A percentile compares a stretch with the other conserved stretches of the same genome.
Evolutionary conservation across 2,329 filamentous ascomycete genomes (phyloP).

Genomic region (Claviceps sp.): DNA sequence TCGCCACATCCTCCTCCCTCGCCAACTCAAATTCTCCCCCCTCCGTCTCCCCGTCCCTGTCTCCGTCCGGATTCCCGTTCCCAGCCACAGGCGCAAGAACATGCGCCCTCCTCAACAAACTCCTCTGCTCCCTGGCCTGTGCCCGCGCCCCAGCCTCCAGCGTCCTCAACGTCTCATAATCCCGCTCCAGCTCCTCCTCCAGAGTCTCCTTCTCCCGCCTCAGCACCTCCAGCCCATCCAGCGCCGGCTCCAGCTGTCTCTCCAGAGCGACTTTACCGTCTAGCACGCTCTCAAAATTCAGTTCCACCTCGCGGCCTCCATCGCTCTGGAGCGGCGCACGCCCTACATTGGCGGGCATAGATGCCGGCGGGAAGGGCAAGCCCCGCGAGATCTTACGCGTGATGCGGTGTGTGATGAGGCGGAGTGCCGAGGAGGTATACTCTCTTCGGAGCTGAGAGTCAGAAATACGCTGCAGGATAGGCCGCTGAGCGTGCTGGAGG

Average conservation of each 20-base stretch:
- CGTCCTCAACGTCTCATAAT: slow-evolving; percentile 35
- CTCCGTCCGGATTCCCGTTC: slow-evolving; percentile 4
- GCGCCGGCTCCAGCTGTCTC: slow-evolving; percentile 43
- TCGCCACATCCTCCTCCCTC: background rate
- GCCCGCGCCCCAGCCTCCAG: slow-evolving; percentile 44
- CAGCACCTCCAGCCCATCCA: slow-evolving; percentile 50
- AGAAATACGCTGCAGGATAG: slow-evolving; percentile 45
- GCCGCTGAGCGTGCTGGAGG: slow-evolving; percentile 44
- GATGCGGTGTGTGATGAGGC: slow-evolving; percentile 40
- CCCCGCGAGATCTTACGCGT: slow-evolving; percentile 43
- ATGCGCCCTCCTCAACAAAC: slow-evolving; percentile 35
- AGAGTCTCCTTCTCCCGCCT: slow-evolving; percentile 42
- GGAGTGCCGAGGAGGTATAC: slow-evolving; percentile 42
- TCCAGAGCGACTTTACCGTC: slow-evolving; percentile 44
- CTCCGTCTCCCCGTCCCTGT: background rate
- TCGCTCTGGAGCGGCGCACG: slow-evolving; percentile 14
- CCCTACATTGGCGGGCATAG: slow-evolving; percentile 12
- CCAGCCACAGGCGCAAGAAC: slow-evolving; percentile 30
- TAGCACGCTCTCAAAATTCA: slow-evolving; percentile 52
- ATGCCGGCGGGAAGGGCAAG: slow-evolving; percentile 52
- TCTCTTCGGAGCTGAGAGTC: slow-evolving; percentile 32
- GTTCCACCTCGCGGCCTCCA: slow-evolving; percentile 40
- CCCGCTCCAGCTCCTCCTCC: slow-evolving; percentile 39
- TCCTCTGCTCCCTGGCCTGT: slow-evolving; percentile 37
- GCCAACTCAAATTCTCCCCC: slow-evolving; percentile 1